Base-by-base conservation (phyloP, 2,329 filamentous ascomycete genomes). In the Bipolaris bicolor region DNA sequence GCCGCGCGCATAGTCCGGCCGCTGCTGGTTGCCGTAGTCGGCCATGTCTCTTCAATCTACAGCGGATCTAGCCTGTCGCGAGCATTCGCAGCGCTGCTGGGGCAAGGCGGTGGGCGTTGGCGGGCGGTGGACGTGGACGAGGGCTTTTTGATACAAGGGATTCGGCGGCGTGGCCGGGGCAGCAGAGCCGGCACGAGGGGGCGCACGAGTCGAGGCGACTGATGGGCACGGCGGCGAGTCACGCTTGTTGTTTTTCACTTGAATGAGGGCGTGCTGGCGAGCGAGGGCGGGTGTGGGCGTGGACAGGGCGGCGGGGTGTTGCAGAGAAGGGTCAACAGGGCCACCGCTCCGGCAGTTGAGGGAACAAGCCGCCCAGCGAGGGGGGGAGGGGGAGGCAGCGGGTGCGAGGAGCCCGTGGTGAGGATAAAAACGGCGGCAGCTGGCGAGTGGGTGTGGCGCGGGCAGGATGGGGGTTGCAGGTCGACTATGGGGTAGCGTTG, bases 21-120 rank as follows among this genome's bases (percentile, higher is more conserved):
- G 84, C 75, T 86, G 83, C 72, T 87, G 86, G 65, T 83, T 77
- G 73, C 83, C 80, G 78, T 88, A 85, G 75, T 89, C 86, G 74
- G 87, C 86, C 87, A 87, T 87, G 65, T 49, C 62, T 66, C 55
- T 60, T 67, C 64, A 57, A 31, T 66, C 55, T 48, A 62, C 62
- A 49, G 46, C 41, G 49, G 20, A 46, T 40, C 50, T 57, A 58
- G 57, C 60, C 34, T 45, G 49, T 55, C 52, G 40, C 44, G 64
- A 33, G 62, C 71, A 74, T 75, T 60, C 71, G 72, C 68, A 52
- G 52, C 26, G 48, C 20, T 24, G 53, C 5, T 33, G 20, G 16
- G 52, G n/a, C 13, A 11, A 55, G 52, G 52, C 36, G 52, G 55
- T 36, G 15, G 45, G 22, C 43, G 48, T 61, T 61, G 64, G 56